A percentile compares a stretch with the other conserved stretches of the same genome.
These are phyloP conservation scores for Astrephomene gubernaculifera DNA, from an alignment of 139 green algal genomes.

Conservation along the genomic window DNA sequence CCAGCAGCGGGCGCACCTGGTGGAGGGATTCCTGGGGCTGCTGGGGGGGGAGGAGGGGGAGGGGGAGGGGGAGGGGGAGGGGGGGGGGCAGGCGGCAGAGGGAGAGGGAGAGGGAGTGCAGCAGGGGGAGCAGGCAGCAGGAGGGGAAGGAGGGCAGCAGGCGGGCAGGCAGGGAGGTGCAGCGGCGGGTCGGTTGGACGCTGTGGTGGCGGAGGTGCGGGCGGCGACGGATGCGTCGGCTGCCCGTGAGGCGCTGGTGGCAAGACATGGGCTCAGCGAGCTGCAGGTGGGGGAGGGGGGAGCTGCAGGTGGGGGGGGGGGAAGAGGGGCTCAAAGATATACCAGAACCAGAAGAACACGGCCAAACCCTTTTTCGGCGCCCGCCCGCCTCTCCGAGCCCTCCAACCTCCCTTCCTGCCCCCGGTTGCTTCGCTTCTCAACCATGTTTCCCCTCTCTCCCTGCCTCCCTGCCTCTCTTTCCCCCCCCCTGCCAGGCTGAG, in stretches of 20 bases:
- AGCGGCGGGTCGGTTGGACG: conserved; percentile 75
- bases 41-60: conserved; percentile 62
- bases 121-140: no score
- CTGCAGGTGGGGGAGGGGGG: conserved; percentile 55
- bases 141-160: no score
- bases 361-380: background rate
- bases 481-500: conserved; percentile 69
- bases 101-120: no score
- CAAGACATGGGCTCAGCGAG: conserved; percentile 63
- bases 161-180: no score
- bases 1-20: conserved; percentile 77
- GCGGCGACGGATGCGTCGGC: conserved; percentile 69
- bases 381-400: background rate
- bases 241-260: conserved; percentile 68
- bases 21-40: conserved; percentile 84
- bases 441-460: background rate
- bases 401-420: background rate
- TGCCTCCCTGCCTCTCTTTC: no score
- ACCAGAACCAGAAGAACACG: background rate
- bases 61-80: conserved; percentile 72
- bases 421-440: no score
- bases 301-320: background rate
- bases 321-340: background rate
- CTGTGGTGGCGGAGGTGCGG: conserved; percentile 71
- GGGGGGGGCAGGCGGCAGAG: conserved; percentile 75